A percentile compares a stretch with the other conserved stretches of the same genome.
Evolutionary conservation across 805 yeast species (phyloP).

Genomic region (Wickerhamiella occidentalis): DNA sequence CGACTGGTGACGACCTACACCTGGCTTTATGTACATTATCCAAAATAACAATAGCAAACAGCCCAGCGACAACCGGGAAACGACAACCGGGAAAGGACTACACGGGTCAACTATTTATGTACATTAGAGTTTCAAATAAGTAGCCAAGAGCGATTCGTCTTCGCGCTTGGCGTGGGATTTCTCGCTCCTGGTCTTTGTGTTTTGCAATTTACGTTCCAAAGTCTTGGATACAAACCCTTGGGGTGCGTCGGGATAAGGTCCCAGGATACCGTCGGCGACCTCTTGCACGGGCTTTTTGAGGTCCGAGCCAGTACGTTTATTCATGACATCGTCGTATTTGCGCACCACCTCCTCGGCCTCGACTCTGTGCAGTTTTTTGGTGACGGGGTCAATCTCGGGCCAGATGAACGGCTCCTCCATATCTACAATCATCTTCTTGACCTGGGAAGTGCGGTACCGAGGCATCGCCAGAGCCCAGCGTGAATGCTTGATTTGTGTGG

Average conservation of each 20-base stretch:
- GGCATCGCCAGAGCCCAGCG: constrained; percentile 53
- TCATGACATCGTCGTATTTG: constrained; percentile 40
- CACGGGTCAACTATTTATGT: too few relatives aligned
- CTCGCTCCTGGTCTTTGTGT: constrained; percentile 27
- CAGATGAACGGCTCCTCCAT: constrained; percentile 92
- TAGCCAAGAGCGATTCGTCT: constrained; percentile 19
- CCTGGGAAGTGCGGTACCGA: constrained; percentile 66
- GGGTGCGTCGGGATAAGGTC: constrained; percentile 47
- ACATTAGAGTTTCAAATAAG: constrained; percentile 6
- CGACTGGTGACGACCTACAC: too few relatives aligned
- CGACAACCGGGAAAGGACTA: too few relatives aligned
- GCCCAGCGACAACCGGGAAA: too few relatives aligned
- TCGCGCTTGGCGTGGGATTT: constrained; percentile 22
- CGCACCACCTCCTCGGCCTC: constrained; percentile 36
- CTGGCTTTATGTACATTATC: constrained; percentile 9
- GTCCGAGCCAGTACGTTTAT: constrained; percentile 51
- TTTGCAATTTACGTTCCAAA: constrained; percentile 36
- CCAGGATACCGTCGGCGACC: constrained; percentile 54
- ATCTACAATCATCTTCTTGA: constrained; percentile 92
- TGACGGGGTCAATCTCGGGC: constrained; percentile 52
- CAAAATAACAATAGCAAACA: too few relatives aligned
- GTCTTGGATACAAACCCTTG: constrained; percentile 50
- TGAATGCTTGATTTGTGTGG: constrained; percentile 73
- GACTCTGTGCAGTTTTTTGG: constrained; percentile 21
- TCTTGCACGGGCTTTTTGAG: constrained; percentile 52